phyloP scores from a whole-genome alignment of 2,329 filamentous ascomycete species.

The Rugonectria rugulosa region DNA sequence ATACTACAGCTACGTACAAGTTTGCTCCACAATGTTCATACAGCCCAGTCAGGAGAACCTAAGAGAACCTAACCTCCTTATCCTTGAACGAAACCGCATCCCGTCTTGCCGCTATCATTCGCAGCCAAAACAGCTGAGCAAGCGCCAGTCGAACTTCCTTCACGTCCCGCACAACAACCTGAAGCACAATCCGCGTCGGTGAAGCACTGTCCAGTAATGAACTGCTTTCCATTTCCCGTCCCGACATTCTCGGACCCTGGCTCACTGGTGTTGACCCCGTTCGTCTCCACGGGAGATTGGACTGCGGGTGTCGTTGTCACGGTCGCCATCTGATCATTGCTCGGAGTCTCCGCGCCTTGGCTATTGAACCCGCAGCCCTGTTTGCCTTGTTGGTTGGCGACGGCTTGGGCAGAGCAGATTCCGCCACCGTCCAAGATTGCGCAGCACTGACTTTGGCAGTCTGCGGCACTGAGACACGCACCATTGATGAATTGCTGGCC shows the following conservation, averaged over 20 bases:
- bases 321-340: background rate
- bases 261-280: slow-evolving; percentile 1
- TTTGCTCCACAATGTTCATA: too few relatives aligned
- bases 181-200: slow-evolving; percentile 37
- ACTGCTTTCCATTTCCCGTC: slow-evolving; percentile 31
- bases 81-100: slow-evolving; percentile 46
- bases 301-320: background rate
- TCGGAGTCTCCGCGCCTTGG: background rate
- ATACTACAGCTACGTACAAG: too few relatives aligned
- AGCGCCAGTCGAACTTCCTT: slow-evolving; percentile 7
- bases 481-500: slow-evolving; percentile 29
- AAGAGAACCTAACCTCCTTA: too few relatives aligned
- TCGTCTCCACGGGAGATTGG: background rate
- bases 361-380: slow-evolving; percentile 42
- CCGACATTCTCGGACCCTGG: slow-evolving; percentile 35
- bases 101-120: slow-evolving; percentile 22
- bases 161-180: slow-evolving; percentile 32
- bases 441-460: slow-evolving; percentile 43
- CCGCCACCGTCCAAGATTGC: slow-evolving; percentile 33
- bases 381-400: slow-evolving; percentile 41
- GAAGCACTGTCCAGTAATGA: slow-evolving; percentile 39
- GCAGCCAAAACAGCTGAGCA: slow-evolving; percentile 24
- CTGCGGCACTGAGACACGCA: slow-evolving; percentile 25
- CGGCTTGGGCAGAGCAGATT: slow-evolving; percentile 40
- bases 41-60: too few relatives aligned